Base-by-base conservation (phyloP, 768 basidiomycete genomes). In the Mycena amicta region DNA sequence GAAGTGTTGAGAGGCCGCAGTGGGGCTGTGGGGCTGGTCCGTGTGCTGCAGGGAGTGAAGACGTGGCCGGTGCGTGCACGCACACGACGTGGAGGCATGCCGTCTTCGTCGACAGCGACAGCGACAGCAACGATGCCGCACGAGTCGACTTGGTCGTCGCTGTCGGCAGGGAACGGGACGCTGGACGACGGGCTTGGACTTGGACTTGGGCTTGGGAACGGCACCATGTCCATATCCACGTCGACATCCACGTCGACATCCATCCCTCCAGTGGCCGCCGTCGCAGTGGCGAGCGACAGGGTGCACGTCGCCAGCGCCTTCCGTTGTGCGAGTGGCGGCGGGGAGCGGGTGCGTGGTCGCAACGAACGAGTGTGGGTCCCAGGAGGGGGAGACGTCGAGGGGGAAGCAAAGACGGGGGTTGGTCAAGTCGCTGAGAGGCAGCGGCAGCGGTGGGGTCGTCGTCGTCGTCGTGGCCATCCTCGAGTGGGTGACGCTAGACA, bases 151-250 rank as follows among this genome's bases (percentile, higher is more conserved):
- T 23, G n/a, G n/a, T n/a, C n/a, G n/a, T n/a, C n/a, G n/a, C n/a
- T n/a, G n/a, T n/a, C n/a, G n/a, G n/a, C 47, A 5, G 47, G 47
- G 47, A 49, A 49, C 6, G 47, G 25, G 47, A 49, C 47, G 47
- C 25, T 26, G 6, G 47, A 49, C n/a, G n/a, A n/a, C n/a, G n/a
- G n/a, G n/a, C n/a, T n/a, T n/a, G n/a, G n/a, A n/a, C n/a, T n/a
- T n/a, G n/a, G n/a, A n/a, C n/a, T n/a, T n/a, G n/a, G n/a, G 43
- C 43, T 23, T 8, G 33, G 33, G 33, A 37, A 37, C 33, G 33
- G 8, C 15, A 15, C 43, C 15, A 8, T 13, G 13, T 45, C 43
- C 43, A 8, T 13, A 6, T 45, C 43, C 43, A 23, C 22, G 12
- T 23, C 15, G 13, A 8, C 13, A 8, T 45, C 43, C 13, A 5